Conservation (phyloP, 441 rosid genomes). For the Pelargonium citronellum region DNA sequence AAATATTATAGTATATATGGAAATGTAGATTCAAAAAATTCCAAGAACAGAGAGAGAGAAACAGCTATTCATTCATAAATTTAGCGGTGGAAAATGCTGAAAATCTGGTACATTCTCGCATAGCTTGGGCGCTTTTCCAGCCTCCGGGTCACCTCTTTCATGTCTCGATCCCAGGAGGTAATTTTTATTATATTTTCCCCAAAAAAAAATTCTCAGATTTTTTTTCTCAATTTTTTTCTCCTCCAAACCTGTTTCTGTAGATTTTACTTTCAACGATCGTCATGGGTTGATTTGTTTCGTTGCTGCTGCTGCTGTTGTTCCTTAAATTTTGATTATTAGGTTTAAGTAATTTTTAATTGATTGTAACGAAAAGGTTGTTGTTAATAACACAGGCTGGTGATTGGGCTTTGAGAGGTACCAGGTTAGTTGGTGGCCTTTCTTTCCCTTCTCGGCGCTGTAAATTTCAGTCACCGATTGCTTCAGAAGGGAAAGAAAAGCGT, state of each 20-base stretch:
- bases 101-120: slow-evolving; percentile 3
- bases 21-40: background rate
- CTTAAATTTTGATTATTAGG: background rate
- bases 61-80: background rate
- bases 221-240: background rate
- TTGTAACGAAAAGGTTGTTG: background rate
- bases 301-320: background rate
- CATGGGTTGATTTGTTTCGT: background rate
- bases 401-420: slow-evolving; percentile 23
- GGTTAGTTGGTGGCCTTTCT: slow-evolving; percentile 34
- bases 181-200: background rate
- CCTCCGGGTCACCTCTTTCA: background rate
- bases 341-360: background rate
- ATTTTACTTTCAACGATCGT: background rate
- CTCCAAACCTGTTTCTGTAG: too few species aligned
- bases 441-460: slow-evolving; percentile 49
- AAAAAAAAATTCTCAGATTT: background rate
- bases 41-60: background rate
- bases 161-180: background rate
- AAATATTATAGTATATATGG: background rate
- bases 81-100: slow-evolving; percentile 6
- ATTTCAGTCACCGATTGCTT: slow-evolving; percentile 37
- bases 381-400: slow-evolving; percentile 20
- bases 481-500: slow-evolving; percentile 43
- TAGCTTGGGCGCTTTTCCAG: background rate